Evolutionary conservation across 2,329 filamentous ascomycete species (phyloP).

Genomic region (Nectriaceae sp.): DNA sequence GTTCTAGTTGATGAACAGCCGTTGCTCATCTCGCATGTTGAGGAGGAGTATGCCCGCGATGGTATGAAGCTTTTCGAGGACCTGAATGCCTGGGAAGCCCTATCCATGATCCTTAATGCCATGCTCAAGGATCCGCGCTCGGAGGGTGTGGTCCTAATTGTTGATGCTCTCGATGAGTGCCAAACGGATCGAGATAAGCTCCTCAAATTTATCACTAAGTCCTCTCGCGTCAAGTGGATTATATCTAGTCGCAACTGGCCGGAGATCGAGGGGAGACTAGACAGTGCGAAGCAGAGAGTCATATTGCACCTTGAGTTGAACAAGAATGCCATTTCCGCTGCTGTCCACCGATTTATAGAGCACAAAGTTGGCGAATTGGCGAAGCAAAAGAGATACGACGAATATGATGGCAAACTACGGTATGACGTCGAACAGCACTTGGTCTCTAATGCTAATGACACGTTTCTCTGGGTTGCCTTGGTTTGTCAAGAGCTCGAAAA

Average conservation of each 20-base stretch:
- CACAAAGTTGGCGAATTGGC: conserved; percentile 34
- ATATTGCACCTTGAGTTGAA: conserved; percentile 42
- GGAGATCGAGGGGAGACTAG: conserved; percentile 33
- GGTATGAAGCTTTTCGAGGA: too few relatives aligned
- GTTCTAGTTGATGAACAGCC: conserved; percentile 37
- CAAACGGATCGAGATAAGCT: conserved; percentile 29
- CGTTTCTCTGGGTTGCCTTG: conserved; percentile 30
- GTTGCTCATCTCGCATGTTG: conserved; percentile 35
- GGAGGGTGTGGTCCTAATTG: conserved; percentile 34
- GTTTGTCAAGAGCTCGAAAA: conserved; percentile 19
- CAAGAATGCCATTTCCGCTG: conserved; percentile 31
- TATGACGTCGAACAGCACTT: conserved; percentile 19
- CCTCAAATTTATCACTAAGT: conserved; percentile 31
- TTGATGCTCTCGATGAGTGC: conserved; percentile 53
- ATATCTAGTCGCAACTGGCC: conserved; percentile 45
- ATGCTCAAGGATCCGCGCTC: conserved; percentile 24
- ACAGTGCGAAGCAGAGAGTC: conserved; percentile 16
- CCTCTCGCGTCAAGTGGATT: conserved; percentile 43
- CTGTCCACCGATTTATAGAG: conserved; percentile 40
- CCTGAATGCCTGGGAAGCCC: conserved; percentile 41
- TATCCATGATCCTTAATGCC: conserved; percentile 39
- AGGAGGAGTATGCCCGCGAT: too few relatives aligned
- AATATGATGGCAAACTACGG: neutral
- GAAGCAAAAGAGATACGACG: conserved; percentile 12
- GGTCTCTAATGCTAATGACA: conserved; percentile 35